phyloP scores from a whole-genome alignment of 1,284 basidiomycete genomes.

The Ceratobasidium papillatum region DNA sequence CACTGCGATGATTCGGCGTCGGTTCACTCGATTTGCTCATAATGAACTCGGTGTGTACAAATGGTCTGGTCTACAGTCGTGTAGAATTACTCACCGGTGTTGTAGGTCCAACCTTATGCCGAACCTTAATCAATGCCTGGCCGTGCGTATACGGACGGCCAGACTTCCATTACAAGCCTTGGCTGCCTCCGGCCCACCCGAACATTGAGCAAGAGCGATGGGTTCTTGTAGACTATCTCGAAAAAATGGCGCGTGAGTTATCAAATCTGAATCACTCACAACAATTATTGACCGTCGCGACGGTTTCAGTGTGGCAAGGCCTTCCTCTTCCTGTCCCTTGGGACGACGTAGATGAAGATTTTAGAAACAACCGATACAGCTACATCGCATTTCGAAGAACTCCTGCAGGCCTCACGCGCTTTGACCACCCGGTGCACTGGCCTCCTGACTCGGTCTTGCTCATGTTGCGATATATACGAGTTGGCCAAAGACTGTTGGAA shows the following conservation, averaged over 20 bases:
- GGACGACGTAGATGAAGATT: not conserved
- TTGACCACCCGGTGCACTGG: not conserved
- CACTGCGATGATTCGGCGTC: no score
- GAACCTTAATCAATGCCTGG: not conserved
- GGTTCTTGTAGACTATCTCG: not conserved
- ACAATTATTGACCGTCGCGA: not conserved
- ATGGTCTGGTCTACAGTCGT: no score
- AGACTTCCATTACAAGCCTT: not conserved
- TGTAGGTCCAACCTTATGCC: not conserved
- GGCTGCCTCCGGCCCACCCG: not conserved
- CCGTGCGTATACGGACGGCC: not conserved
- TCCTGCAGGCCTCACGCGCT: not conserved
- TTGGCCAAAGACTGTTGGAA: not conserved
- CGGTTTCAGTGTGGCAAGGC: not conserved
- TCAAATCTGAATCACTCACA: no score
- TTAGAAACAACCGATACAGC: not conserved
- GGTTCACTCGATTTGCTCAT: no score
- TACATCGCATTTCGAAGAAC: not conserved
- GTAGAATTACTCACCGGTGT: no score
- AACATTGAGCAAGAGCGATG: not conserved
- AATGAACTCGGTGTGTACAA: no score
- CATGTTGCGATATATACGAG: not conserved
- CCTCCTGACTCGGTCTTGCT: not conserved
- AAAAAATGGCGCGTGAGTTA: not conserved
- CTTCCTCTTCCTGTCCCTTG: not conserved